phyloP scores from a whole-genome alignment of 2,329 filamentous ascomycete genomes.

The Xylaria sp. region DNA sequence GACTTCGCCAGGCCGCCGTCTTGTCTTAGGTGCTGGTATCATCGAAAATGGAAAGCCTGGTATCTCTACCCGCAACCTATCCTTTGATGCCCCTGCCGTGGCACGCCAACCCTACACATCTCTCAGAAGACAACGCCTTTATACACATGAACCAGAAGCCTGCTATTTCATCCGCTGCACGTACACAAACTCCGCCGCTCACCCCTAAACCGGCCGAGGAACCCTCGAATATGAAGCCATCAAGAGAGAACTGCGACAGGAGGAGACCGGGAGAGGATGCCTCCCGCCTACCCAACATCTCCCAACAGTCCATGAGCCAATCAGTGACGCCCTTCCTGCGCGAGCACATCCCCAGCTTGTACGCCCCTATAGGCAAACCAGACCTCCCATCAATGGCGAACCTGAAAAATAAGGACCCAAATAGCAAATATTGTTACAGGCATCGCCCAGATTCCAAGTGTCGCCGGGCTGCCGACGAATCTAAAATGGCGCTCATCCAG shows the following conservation, averaged over 20 bases:
- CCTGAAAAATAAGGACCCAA: conserved; percentile 65
- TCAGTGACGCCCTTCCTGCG: conserved; percentile 89
- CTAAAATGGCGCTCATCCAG: conserved; percentile 95
- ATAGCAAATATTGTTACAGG: conserved; percentile 95
- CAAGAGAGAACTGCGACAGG: conserved; percentile 62
- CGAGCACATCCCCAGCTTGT: conserved; percentile 89
- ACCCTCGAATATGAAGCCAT: conserved; percentile 44
- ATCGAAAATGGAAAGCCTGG: conserved; percentile 43
- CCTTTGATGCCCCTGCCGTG: conserved; percentile 25
- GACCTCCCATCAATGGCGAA: conserved; percentile 55
- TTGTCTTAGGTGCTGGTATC: conserved; percentile 21
- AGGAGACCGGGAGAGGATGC: conserved; percentile 61
- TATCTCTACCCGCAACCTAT: conserved; percentile 37
- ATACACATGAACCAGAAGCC: conserved; percentile 29
- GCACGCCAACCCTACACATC: conserved; percentile 16
- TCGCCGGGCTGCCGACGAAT: conserved; percentile 89
- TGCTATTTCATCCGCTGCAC: conserved; percentile 8
- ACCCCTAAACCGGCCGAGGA: conserved; percentile 36
- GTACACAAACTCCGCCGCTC: conserved; percentile 37
- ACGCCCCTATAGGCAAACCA: conserved; percentile 79
- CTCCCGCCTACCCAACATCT: conserved; percentile 66
- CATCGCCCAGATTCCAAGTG: conserved; percentile 96
- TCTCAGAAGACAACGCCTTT: conserved; percentile 27
- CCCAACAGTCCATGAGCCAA: conserved; percentile 75
- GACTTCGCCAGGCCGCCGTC: conserved; percentile 28